Base-by-base conservation (phyloP, 1,139 yeast species). In the Pichia sp. region DNA sequence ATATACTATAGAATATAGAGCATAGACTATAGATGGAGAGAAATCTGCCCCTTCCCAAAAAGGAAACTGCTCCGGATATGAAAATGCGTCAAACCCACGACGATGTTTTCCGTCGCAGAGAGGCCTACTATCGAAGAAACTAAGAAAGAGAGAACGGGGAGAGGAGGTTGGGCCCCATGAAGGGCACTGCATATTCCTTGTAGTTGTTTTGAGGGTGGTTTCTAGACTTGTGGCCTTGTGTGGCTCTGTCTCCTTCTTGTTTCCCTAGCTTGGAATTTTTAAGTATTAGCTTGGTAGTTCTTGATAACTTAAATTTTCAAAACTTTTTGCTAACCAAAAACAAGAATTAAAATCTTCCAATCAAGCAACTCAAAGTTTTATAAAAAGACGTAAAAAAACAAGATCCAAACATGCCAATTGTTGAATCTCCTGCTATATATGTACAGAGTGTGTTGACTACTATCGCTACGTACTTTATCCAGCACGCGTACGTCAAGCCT, bases 351-450 rank as follows among this genome's bases (percentile, higher is more conserved):
- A n/a, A 16, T 6, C 30, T 45, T 29, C 20, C 16, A 45, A 10
- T 44, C 9, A 24, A 24, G 16, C 6, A 20, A 44, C 20, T 9
- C 10, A 12, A 31, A 31, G 12, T 4, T 9, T 6, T 14, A 36
- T 6, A 36, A 36, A 36, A 10, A 12, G n/a, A 36, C 6, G n/a
- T 7, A 29, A 30, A 27, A 10, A n/a, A 12, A n/a, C n/a, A 14
- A 20, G 24, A 20, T 20, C 40, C 29, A 30, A 24, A n/a, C 45
- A 52, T 71, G 73, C 73, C 73, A 30, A 67, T 75, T 50, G 62
- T 75, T 58, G 79, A 75, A 68, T 74, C 80, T 27, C 72, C 75
- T 46, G 77, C 78, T 14, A 79, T 76, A 55, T 71, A 71, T 50
- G 73, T 73, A 14, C 73, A 74, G 59, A 72, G 76, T 48, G 64